Evolutionary conservation across 2,329 filamentous ascomycete genomes (phyloP), one percentile per base, ranked within the genome.

Genomic region (Xylaria sp.): DNA sequence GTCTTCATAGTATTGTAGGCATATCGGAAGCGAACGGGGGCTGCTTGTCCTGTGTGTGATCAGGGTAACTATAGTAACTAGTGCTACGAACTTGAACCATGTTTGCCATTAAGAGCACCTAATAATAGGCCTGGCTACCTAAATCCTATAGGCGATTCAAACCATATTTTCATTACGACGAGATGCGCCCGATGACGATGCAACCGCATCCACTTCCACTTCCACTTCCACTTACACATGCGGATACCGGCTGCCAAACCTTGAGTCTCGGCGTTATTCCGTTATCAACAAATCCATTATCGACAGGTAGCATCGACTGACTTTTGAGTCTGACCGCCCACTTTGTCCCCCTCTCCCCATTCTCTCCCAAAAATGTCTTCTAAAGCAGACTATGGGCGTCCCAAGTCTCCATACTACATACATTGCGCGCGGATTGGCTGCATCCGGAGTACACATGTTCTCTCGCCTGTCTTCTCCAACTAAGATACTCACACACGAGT

Each of bases 371-470:
- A 55, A 37, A 3, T 34, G 32, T n/a, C 28, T 13, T 44, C 39
- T 20, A 9, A 51, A 44, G 23, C 50, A 46, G 15, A 59, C 59
- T 39, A 18, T 55, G 52, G 55, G 28, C 55, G 5, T 51, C 50
- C 55, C 39, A 56, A 61, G 41, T 55, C 23, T 32, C 56, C 15
- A 18, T 55, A 34, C 20, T 37, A 37, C 32, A 9, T 23, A 63
- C 52, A 48, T 48, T 57, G 46, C 34, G 52, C 6, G 46, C 65
- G 65, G 65, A 65, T 65, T 65, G 44, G 65, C 57, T 55, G 28
- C 65, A 56, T 70, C 68, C 68, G 65, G 46, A 52, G 28, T 55
- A 52, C 48, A 51, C 54, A 34, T 51, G 63, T 63, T 66, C 41
- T 7, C 23, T 32, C 63, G 62, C 65, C 32, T 28, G 28, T 48